Evolutionary conservation across 2,329 filamentous ascomycete genomes (phyloP).

Genomic region (Aspergillus sp.): DNA sequence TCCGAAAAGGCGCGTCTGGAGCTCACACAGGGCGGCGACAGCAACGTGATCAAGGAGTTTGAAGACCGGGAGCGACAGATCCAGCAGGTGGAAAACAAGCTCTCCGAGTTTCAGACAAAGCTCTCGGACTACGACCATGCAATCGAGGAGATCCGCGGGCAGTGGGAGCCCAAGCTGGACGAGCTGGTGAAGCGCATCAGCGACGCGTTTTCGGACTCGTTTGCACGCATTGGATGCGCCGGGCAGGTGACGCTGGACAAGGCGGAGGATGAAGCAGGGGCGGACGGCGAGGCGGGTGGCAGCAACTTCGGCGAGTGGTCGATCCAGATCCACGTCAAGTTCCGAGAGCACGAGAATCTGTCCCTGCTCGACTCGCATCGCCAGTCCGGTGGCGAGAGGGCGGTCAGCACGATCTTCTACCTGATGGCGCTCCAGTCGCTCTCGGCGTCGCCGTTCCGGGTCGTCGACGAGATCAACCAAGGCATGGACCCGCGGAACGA

Average conservation of each 20-base stretch:
- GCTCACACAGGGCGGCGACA: constrained; percentile 69
- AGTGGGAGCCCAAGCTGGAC: constrained; percentile 81
- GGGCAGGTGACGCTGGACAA: constrained; percentile 85
- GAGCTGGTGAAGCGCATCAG: constrained; percentile 71
- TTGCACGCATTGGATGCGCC: constrained; percentile 86
- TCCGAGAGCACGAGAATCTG: constrained; percentile 75
- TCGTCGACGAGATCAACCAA: constrained; percentile 99
- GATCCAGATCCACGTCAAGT: constrained; percentile 88
- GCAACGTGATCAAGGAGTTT: constrained; percentile 65
- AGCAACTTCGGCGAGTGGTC: constrained; percentile 92
- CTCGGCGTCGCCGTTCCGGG: constrained; percentile 88
- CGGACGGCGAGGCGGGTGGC: constrained; percentile 22
- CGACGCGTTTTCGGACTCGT: constrained; percentile 84
- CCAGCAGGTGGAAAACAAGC: constrained; percentile 50
- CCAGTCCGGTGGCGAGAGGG: constrained; percentile 90
- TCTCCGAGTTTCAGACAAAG: constrained; percentile 46
- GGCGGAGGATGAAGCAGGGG: constrained; percentile 34
- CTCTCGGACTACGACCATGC: constrained; percentile 47
- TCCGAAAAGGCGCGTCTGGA: constrained; percentile 67
- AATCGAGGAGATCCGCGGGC: constrained; percentile 57
- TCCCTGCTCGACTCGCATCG: constrained; percentile 82
- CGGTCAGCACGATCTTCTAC: constrained; percentile 96
- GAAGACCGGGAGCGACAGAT: constrained; percentile 65
- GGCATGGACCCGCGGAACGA: constrained; percentile 99
- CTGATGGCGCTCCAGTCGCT: constrained; percentile 95